Base-by-base conservation (phyloP, 2,329 filamentous ascomycete genomes). In the Fusarium albosuccineum region DNA sequence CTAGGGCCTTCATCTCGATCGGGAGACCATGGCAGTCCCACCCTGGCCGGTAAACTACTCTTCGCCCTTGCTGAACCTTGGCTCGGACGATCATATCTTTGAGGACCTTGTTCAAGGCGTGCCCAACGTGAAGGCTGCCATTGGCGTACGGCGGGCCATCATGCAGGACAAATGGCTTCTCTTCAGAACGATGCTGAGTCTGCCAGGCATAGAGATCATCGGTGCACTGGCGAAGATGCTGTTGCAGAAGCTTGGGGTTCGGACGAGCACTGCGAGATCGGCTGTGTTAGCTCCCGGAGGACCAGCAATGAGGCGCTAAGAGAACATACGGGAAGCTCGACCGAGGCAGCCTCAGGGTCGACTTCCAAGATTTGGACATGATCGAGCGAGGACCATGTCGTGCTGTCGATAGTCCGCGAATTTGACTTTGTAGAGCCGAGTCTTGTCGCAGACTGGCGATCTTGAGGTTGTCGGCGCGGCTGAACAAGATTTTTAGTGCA, bases 1-100 rank as follows among this genome's bases (percentile, higher is more conserved):
- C 91, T 14, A 99, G 85, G 26, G 94, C 96, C 80, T 98, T 99
- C 72, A 98, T 86, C 83, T 99, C 96, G 75, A 99, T 99, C 1
- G 96, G 96, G 49, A 99, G 85, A 1, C 96, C 96, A 82, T 99
- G 96, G 70, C 96, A 99, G 77, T 99, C 97, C 96, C 96, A 99
- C 45, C 96, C 95, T 3, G 96, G 96, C 14, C 94, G 85, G 75
- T 97, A 99, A 39, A 89, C 85, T 34, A 98, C 90, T 65, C 88
- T 85, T 73, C 71, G 73, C 71, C 85, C 96, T 74, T 91, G 86
- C 63, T 92, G 89, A 62, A 98, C 82, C 80, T 97, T 89, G 64
- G 91, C 89, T 40, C 96, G 88, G 71, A 94, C 85, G 64, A 97
- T 92, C 74, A 98, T 92, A 79, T 99, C 96, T 82, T 99, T 99